Percentiles rank a stretch among this genome's conserved stretches.
phyloP scores from a whole-genome alignment of 2,329 filamentous ascomycete species.

The Boeremia lycopersici region DNA sequence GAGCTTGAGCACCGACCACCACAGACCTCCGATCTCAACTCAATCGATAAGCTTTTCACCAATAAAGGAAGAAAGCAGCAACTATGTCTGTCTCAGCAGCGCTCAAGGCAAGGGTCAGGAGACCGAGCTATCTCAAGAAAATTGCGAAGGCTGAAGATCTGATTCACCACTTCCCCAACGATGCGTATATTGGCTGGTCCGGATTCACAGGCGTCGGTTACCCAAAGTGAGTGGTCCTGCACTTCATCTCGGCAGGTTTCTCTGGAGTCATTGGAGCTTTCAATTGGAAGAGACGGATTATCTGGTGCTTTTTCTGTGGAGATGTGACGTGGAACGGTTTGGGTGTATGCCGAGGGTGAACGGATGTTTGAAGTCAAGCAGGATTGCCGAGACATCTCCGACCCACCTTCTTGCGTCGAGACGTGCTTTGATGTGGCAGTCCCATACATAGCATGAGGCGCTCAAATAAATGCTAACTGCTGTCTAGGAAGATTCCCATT shows the following conservation, averaged over 20 bases:
- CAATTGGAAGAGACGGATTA: conserved; percentile 1
- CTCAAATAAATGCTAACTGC: conserved; percentile 10
- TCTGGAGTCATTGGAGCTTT: not conserved
- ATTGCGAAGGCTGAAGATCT: conserved; percentile 79
- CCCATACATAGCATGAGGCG: not conserved
- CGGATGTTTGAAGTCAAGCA: conserved; percentile 30
- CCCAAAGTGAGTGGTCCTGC: conserved; percentile 69
- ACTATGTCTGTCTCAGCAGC: conserved; percentile 68
- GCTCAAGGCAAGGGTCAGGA: conserved; percentile 75
- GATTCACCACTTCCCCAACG: conserved; percentile 80
- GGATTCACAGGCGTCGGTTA: conserved; percentile 91
- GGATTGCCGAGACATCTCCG: conserved; percentile 30
- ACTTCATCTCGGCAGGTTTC: not conserved
- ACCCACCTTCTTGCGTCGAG: not conserved
- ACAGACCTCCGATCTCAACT: conserved; percentile 10
- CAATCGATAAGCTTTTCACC: conserved; percentile 10
- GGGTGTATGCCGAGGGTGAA: conserved; percentile 33
- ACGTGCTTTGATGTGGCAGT: not conserved
- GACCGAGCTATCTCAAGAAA: conserved; percentile 80
- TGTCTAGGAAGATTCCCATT: conserved; percentile 74
- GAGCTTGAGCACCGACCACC: conserved; percentile 15
- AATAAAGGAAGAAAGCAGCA: not conserved
- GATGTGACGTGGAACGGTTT: conserved; percentile 10
- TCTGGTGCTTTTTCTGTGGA: conserved; percentile 10
- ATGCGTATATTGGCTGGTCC: conserved; percentile 87